phyloP scores from a whole-genome alignment of 208 protist genomes.

The Crithidia bombi region DNA sequence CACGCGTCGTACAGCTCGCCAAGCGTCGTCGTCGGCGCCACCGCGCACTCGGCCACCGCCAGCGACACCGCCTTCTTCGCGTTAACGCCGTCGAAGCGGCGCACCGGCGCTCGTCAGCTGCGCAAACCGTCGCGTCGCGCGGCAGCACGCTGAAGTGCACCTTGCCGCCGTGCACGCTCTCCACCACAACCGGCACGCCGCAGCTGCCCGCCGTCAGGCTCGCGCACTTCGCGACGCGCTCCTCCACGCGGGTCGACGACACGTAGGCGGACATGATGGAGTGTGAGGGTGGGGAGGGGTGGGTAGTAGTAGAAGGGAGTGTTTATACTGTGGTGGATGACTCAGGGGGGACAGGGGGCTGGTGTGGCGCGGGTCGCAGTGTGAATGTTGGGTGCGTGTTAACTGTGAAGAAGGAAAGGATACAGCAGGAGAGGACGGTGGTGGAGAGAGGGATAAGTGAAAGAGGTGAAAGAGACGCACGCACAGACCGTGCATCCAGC shows the following conservation, averaged over 20 bases:
- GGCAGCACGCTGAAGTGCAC: constrained; percentile 35
- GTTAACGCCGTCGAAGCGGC: constrained; percentile 23
- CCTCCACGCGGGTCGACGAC: constrained; percentile 6
- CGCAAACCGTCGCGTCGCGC: constrained; percentile 34
- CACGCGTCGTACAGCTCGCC: constrained; percentile 40
- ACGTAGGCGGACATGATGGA: constrained; percentile 8
- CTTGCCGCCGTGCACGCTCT: constrained; percentile 32
- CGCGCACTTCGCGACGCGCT: no score
- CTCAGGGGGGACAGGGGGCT: background rate
- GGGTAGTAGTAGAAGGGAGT: background rate
- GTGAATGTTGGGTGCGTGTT: no score
- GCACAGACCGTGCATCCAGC: no score
- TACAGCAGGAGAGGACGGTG: no score
- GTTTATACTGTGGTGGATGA: background rate
- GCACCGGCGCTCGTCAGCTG: constrained; percentile 29
- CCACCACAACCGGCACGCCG: constrained; percentile 27
- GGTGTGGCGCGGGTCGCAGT: no score
- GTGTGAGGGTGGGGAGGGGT: no score
- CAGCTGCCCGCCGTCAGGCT: background rate
- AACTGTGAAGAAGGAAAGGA: no score
- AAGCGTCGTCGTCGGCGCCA: constrained; percentile 29
- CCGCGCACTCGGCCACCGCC: constrained; percentile 29
- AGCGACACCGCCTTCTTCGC: constrained; percentile 31
- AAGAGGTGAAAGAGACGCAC: no score
- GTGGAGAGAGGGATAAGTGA: no score